Conservation (phyloP, 306 rosid species). For the Pachyrhizus erosus region DNA sequence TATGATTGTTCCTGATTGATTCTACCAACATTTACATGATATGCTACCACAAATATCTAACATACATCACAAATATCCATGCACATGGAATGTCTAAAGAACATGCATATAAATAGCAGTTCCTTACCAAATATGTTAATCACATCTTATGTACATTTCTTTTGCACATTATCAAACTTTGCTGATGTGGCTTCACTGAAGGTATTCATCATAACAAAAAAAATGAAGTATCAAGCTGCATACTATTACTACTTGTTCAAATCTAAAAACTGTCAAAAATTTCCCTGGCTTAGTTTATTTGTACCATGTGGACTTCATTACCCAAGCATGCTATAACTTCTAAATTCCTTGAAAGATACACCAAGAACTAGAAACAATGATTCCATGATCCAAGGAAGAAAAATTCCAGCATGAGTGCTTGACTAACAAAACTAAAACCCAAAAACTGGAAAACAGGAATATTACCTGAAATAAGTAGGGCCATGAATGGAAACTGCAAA, state of each 20-base stretch:
- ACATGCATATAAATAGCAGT: not conserved
- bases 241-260: conserved; percentile 20
- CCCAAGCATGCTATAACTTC: conserved; percentile 7
- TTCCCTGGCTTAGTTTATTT: not conserved
- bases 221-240: conserved; percentile 21
- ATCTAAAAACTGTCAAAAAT: not conserved
- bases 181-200: not conserved
- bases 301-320: not conserved
- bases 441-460: conserved; percentile 4
- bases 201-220: not conserved
- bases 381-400: conserved; percentile 20
- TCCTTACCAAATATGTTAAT: not conserved
- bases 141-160: not conserved
- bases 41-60: not conserved
- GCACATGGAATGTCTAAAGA: not conserved
- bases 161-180: not conserved
- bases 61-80: not conserved
- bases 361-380: not conserved
- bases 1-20: not conserved
- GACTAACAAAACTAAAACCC: not conserved
- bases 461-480: conserved; percentile 88
- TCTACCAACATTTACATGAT: not conserved
- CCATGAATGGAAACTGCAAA: conserved; percentile 91
- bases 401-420: conserved; percentile 19
- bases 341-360: conserved; percentile 23